Base-by-base conservation (phyloP, 306 rosid genomes). In the Pyrus communis region DNA sequence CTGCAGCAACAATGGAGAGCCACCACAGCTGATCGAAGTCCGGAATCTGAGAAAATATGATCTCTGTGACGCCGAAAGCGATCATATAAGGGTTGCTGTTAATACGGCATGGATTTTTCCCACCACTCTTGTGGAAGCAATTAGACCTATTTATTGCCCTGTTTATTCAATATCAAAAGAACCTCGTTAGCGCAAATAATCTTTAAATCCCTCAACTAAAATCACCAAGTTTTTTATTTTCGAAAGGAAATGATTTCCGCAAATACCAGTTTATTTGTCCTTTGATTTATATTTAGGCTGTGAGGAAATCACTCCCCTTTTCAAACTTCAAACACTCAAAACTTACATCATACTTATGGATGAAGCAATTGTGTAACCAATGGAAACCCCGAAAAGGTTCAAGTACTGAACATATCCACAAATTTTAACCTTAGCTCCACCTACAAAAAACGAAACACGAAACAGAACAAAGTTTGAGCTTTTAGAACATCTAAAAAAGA, bases 351-450 rank as follows among this genome's bases (percentile, higher is more conserved):
- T 82, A 82, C 97, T 90, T 11, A 82, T 77, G 30, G 96, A 69
- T 23, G 96, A 43, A 1, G 96, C 89, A 57, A 92, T 86, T 5
- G 97, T 87, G 83, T 92, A 92, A 10, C 97, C 97, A 81, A 90
- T 62, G n/a, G 90, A 80, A 1, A 83, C 81, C 4, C 95, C 95
- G 6, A 89, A 64, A 79, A 91, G 93, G 75, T 88, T 91, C n/a
- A 77, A 12, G 75, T 91, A 91, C 77, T 88, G 97, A 65, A 82
- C 88, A 40, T 82, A 19, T 49, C 97, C 97, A 82, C 97, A 91
- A 4, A 89, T 22, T 67, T 82, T 81, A 70, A 88, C 90, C 87
- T 79, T 79, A 1, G 63, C 30, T 71, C 93, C 97, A 42, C 95
- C 97, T 91, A 70, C 21, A 11, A 70, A 30, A 68, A 23, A 23